Conservation (phyloP, 495 filamentous ascomycete species). For the Hypoxylon subgilvum region DNA sequence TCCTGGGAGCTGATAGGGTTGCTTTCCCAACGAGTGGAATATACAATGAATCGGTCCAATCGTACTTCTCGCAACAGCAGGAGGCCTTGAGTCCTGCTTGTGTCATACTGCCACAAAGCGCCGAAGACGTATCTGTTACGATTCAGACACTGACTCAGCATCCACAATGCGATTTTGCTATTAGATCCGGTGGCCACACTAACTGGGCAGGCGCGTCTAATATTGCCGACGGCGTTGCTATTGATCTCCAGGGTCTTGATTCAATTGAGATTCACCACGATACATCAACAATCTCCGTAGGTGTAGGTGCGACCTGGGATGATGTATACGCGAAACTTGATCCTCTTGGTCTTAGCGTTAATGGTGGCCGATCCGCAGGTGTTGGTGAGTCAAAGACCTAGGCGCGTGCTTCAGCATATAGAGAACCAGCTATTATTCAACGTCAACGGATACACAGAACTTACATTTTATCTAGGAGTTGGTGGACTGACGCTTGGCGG, state of each 20-base stretch:
- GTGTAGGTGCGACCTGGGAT: conserved; percentile 43
- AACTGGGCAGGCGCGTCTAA: conserved; percentile 42
- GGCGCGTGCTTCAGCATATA: neutral
- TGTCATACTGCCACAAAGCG: conserved; percentile 47
- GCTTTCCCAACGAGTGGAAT: too few relatives aligned
- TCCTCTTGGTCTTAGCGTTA: conserved; percentile 41
- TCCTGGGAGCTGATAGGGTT: too few relatives aligned
- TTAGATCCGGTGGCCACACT: conserved; percentile 54
- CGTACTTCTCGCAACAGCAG: conserved; percentile 22
- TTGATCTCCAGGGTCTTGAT: conserved; percentile 49
- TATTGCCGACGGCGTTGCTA: conserved; percentile 49
- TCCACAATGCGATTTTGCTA: conserved; percentile 44
- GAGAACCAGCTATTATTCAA: neutral
- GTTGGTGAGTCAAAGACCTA: conserved; percentile 24
- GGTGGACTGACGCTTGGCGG: conserved; percentile 55
- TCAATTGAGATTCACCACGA: conserved; percentile 25
- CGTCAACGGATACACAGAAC: too few relatives aligned
- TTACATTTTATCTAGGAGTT: conserved; percentile 40
- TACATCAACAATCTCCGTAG: conserved; percentile 30
- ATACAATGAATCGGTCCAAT: conserved; percentile 15
- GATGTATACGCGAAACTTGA: conserved; percentile 46
- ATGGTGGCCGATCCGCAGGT: conserved; percentile 44
- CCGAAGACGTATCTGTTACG: conserved; percentile 48
- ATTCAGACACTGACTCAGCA: conserved; percentile 40
- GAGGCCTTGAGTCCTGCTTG: conserved; percentile 46